These are phyloP conservation scores for Rubus parviflorus DNA, from an alignment of 306 rosid species.

Conservation along the genomic window DNA sequence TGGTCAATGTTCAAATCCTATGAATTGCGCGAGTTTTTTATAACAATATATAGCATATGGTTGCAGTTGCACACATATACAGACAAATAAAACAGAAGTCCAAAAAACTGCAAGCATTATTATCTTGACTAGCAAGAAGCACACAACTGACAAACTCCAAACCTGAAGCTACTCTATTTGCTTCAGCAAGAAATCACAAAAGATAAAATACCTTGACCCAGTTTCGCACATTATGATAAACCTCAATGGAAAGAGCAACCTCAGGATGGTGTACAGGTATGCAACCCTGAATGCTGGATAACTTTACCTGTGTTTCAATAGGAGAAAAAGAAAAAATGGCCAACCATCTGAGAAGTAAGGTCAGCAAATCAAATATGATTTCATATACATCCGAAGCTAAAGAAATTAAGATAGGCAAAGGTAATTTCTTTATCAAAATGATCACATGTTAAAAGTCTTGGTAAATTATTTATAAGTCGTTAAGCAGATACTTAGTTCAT, in stretches of 20 bases:
- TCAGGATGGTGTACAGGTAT: constrained; percentile 56
- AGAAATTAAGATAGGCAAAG: not conserved
- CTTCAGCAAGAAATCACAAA: constrained; percentile 1
- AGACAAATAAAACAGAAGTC: not conserved
- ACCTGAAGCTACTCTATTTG: too few relatives aligned
- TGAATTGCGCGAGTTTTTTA: not conserved
- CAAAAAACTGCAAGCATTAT: not conserved
- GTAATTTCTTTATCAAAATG: not conserved
- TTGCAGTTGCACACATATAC: constrained; percentile 8
- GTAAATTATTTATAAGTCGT: not conserved
- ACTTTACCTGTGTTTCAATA: constrained; percentile 50
- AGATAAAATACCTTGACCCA: constrained; percentile 56
- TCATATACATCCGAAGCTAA: not conserved
- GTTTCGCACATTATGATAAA: constrained; percentile 65
- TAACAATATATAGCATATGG: not conserved
- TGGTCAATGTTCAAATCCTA: too few relatives aligned
- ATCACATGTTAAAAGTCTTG: not conserved
- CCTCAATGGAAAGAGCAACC: constrained; percentile 65
- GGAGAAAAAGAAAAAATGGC: not conserved
- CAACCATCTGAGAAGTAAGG: constrained; percentile 1
- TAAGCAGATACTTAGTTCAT: not conserved
- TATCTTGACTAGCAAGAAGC: constrained; percentile 9
- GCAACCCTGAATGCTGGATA: constrained; percentile 43
- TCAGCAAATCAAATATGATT: not conserved
- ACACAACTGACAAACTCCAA: not conserved